Base-by-base conservation (phyloP, 805 yeast species). In the Sungouiozyma intestinalis region DNA sequence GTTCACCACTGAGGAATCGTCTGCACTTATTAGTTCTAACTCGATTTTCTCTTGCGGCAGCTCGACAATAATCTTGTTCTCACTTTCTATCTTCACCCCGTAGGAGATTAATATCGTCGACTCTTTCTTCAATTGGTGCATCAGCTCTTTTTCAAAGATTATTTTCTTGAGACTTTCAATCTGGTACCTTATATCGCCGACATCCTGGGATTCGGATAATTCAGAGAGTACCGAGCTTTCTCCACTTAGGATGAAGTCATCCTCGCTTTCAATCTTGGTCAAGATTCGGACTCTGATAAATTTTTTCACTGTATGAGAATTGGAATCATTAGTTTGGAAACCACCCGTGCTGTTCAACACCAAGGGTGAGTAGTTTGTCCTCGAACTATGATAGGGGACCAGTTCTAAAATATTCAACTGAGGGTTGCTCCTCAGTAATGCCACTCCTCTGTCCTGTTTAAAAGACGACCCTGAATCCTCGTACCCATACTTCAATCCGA, bases 401-500 rank as follows among this genome's bases (percentile, higher is more conserved):
- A 64, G 58, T 29, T 66, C 67, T 14, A 84, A 74, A 17, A 65
- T 63, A 18, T 57, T 48, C 4, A 47, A 48, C 45, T 54, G 52
- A 1, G 52, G 47, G 27, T 72, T 63, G 43, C 79, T 76, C 38
- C 76, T 72, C 47, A 87, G 63, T 0, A 82, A 60, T 0, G 94
- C 97, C 35, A 81, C 63, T 2, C 97, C 97, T 48, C 74, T 72
- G 51, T 85, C 88, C 43, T 62, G 63, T 44, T 65, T 67, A 53
- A 76, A 85, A 16, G 68, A 74, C 1, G 95, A 84, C 0, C 97
- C 98, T 0, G 94, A 78, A 60, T 88, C 97, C 15, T 82, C 88
- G 64, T 76, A 90, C 0, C 97, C 97, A 55, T 83, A 92, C 52
- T 84, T 85, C 32, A 90, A 81, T 3, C 90, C 94, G 35, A 88